Conservation (phyloP, 2,329 filamentous ascomycete genomes). For the Lachnellula willkommii region DNA sequence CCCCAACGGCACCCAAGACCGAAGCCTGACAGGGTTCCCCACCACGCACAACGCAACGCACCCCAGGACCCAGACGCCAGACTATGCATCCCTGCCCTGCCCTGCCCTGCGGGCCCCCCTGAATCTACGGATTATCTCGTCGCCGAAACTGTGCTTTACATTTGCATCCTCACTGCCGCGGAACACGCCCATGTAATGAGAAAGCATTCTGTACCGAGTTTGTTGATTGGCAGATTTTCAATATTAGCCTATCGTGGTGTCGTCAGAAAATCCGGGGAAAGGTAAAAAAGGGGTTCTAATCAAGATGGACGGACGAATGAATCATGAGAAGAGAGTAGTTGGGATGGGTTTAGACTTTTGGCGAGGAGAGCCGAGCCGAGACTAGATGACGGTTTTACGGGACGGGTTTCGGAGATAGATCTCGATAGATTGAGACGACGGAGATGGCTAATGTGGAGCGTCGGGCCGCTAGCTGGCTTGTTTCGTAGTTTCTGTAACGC, state of each 20-base stretch:
- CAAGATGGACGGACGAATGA: neutral
- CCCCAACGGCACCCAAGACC: constrained; percentile 12
- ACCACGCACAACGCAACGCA: too few relatives aligned
- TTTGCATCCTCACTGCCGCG: neutral
- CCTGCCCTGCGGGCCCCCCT: constrained; percentile 1
- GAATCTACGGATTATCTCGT: constrained; percentile 7
- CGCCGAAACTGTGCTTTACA: neutral
- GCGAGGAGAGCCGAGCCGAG: neutral
- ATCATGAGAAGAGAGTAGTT: neutral
- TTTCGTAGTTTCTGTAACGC: neutral
- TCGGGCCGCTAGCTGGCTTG: constrained; percentile 4
- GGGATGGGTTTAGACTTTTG: neutral
- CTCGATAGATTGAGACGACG: constrained; percentile 7
- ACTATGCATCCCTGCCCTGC: neutral
- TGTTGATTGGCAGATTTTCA: neutral
- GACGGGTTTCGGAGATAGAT: constrained; percentile 1
- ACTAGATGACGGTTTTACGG: neutral
- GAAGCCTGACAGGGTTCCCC: neutral
- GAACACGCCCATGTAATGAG: neutral
- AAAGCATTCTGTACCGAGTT: constrained; percentile 2
- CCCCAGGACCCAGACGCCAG: neutral
- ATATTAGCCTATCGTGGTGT: constrained; percentile 7
- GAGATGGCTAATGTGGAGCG: constrained; percentile 6
- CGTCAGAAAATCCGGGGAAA: neutral
- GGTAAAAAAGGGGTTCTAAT: neutral